Base-by-base conservation (phyloP, 768 basidiomycete genomes). In the Boletus speciosus region DNA sequence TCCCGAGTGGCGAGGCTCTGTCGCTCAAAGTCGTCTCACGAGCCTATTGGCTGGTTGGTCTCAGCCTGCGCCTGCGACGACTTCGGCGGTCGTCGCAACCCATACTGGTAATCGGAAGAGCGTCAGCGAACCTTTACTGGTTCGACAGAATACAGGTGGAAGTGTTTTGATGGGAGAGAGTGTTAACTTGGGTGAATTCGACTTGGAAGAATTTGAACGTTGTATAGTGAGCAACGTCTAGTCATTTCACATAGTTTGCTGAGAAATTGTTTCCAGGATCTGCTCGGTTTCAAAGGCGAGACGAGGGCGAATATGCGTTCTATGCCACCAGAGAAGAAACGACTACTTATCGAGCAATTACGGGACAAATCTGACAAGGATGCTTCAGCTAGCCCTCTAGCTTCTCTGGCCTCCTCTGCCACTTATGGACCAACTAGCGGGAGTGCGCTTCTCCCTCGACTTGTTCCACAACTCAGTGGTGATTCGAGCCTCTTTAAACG, bases 401-500 rank as follows among this genome's bases (percentile, higher is more conserved):
- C 21, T 44, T 69, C 47, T 67, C 71, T 48, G 55, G n/a, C 72
- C 1, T 71, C 79, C 55, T 67, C 80, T 46, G 73, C 73, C 12
- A 82, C 84, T 0, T 82, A 80, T 62, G 83, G 85, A 1, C 82
- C 87, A 5, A 76, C 85, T 6, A 82, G 78, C 55, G 72, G 78
- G 8, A 71, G 78, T 12, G 73, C 75, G 15, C 63, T 87, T n/a
- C 66, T 89, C 4, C 84, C 87, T 45, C 81, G 81, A 25, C 75
- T 91, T 9, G 80, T 83, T 35, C 88, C 89, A 25, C 88, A 90
- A 57, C 70, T 88, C 2, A 87, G 86, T n/a, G 87, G 89, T 9
- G 86, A 87, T 56, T 71, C 76, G n/a, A 72, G 81, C 35, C 60
- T 88, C 15, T 81, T 90, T 66, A 83, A 81, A 51, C 81, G 88